Conservation (phyloP, 116 monocot genomes). For the Posidonia oceanica region DNA sequence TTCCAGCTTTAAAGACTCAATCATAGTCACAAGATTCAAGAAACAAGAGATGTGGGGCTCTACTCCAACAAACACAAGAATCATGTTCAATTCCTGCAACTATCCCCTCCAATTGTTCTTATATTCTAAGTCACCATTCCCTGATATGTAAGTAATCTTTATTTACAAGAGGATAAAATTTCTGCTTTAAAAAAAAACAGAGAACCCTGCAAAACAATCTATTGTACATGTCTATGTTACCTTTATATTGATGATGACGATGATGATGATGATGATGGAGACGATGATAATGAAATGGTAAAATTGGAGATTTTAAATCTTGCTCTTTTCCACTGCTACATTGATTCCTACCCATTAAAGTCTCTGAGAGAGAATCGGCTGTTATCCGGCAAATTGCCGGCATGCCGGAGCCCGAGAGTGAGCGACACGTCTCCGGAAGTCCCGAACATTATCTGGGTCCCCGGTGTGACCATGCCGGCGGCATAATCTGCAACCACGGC, state of each 20-base stretch:
- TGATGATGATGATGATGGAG: neutral
- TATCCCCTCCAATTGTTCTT: neutral
- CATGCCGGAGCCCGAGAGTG: conserved; percentile 17
- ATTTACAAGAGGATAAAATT: neutral
- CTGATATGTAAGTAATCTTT: neutral
- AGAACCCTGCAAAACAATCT: neutral
- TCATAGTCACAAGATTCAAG: conserved; percentile 3
- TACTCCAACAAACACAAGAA: neutral
- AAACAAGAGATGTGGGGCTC: neutral
- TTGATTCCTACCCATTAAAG: conserved; percentile 3
- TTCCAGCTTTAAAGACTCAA: conserved; percentile 1
- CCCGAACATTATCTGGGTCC: neutral
- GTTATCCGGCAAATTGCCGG: conserved; percentile 8
- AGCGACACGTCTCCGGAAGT: conserved; percentile 18
- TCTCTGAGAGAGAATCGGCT: conserved; percentile 7
- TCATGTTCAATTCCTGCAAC: neutral
- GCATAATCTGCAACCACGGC: neutral
- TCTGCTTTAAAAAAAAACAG: neutral
- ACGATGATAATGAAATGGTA: neutral
- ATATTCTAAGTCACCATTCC: neutral
- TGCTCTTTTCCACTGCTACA: neutral
- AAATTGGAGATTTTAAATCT: neutral
- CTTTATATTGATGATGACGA: neutral
- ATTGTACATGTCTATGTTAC: conserved; percentile 3
- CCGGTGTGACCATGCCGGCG: neutral